A percentile compares a stretch with the other conserved stretches of the same genome.
Conservation (phyloP, 139 green algal species). For the Nannochloris sp. region DNA sequence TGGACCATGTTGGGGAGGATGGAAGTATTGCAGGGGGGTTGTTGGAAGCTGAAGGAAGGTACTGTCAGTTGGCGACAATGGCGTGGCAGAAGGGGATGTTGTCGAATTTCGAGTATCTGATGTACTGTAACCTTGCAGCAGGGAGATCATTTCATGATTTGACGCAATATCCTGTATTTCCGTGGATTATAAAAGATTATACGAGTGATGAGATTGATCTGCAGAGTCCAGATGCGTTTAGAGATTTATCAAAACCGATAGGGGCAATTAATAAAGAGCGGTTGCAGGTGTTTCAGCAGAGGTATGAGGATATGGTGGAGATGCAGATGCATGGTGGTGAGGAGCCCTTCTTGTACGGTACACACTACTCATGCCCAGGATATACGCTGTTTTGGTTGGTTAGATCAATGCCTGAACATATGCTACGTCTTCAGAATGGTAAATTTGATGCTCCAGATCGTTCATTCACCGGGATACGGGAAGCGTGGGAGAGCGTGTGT, state of each 20-base stretch:
- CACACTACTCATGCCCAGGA: slow-evolving; percentile 75
- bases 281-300: slow-evolving; percentile 54
- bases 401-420: slow-evolving; percentile 70
- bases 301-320: slow-evolving; percentile 27
- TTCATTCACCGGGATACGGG: slow-evolving; percentile 68
- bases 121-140: slow-evolving; percentile 81
- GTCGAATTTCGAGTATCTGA: slow-evolving; percentile 77
- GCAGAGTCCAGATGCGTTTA: slow-evolving; percentile 42
- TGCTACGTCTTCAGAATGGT: slow-evolving; percentile 86
- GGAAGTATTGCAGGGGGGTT: slow-evolving; percentile 22
- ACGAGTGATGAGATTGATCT: slow-evolving; percentile 52
- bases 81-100: slow-evolving; percentile 64
- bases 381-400: slow-evolving; percentile 94
- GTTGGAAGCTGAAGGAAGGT: slow-evolving; percentile 44
- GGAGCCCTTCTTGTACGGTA: slow-evolving; percentile 86
- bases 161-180: slow-evolving; percentile 70
- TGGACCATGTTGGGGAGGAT: slow-evolving; percentile 36
- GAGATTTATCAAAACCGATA: slow-evolving; percentile 84
- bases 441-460: slow-evolving; percentile 91
- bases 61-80: slow-evolving; percentile 50
- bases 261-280: slow-evolving; percentile 76
- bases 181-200: slow-evolving; percentile 92
- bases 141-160: slow-evolving; percentile 85
- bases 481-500: slow-evolving; percentile 69
- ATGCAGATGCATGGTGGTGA: slow-evolving; percentile 5